Conservation (phyloP, 2,329 filamentous ascomycete species). For the Epichloe bromicola region DNA sequence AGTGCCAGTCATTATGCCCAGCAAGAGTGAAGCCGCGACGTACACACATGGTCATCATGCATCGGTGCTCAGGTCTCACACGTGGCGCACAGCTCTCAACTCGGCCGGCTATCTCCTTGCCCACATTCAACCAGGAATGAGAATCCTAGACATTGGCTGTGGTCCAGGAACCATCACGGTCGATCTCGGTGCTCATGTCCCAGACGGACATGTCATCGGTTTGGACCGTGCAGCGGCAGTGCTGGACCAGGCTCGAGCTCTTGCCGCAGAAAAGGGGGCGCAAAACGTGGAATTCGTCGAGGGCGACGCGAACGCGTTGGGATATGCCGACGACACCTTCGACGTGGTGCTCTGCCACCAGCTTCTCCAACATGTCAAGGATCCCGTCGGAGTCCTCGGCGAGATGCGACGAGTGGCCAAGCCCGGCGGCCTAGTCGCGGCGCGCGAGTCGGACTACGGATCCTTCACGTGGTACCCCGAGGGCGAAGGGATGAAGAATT, state of each 20-base stretch:
- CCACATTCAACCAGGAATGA: conserved; percentile 23
- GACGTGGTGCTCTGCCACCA: conserved; percentile 28
- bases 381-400: conserved; percentile 18
- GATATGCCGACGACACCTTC: conserved; percentile 24
- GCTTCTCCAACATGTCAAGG: conserved; percentile 25
- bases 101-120: conserved; percentile 29
- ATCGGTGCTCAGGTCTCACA: conserved; percentile 24
- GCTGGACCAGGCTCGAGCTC: conserved; percentile 18
- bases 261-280: conserved; percentile 17
- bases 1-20: not conserved
- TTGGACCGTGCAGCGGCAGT: conserved; percentile 23
- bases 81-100: conserved; percentile 27
- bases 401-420: conserved; percentile 29
- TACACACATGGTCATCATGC: conserved; percentile 28
- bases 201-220: conserved; percentile 23
- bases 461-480: conserved; percentile 13
- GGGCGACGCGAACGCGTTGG: conserved; percentile 17
- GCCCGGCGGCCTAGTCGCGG: conserved; percentile 26
- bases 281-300: conserved; percentile 21
- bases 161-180: conserved; percentile 35
- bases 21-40: conserved; percentile 9
- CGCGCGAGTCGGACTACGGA: conserved; percentile 13
- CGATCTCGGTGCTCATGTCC: conserved; percentile 24
- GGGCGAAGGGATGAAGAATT: conserved; percentile 9
- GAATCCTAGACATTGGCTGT: conserved; percentile 34